A percentile compares a stretch with the other conserved stretches of the same genome.
phyloP scores from a whole-genome alignment of 208 protist species.

The Trypanosoma conorhini region DNA sequence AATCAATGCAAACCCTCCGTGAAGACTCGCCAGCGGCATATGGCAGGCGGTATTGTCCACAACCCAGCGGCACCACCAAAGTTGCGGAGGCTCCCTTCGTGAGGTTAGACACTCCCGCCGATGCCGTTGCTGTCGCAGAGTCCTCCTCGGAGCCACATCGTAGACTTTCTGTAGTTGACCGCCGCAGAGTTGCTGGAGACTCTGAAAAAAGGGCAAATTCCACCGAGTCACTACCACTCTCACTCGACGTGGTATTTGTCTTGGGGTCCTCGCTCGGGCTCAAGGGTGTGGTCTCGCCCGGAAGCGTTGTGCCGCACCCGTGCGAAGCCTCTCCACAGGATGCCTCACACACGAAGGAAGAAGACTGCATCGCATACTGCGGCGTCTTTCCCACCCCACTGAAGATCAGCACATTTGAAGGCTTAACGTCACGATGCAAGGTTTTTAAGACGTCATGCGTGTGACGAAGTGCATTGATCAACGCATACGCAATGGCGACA shows the following conservation, averaged over 20 bases:
- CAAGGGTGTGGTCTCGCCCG: neutral
- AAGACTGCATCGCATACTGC: conserved; percentile 6
- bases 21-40: neutral
- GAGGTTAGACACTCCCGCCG: neutral
- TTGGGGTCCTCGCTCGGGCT: neutral
- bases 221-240: conserved; percentile 9
- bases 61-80: conserved; percentile 19
- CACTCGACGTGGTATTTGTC: neutral
- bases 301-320: neutral
- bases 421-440: conserved; percentile 33
- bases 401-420: conserved; percentile 33
- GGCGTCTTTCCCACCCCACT: conserved; percentile 22
- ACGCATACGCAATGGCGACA: conserved; percentile 36
- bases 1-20: conserved; percentile 1
- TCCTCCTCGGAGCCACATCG: no score
- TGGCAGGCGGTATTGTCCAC: conserved; percentile 1
- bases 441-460: conserved; percentile 29
- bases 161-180: neutral
- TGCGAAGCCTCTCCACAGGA: neutral
- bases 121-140: neutral
- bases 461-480: conserved; percentile 35
- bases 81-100: conserved; percentile 1
- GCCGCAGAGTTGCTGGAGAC: neutral
- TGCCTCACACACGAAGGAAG: neutral
- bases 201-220: conserved; percentile 24